Evolutionary conservation across 257 asterid species (phyloP).

Genomic region (Nicotiana benthamiana): DNA sequence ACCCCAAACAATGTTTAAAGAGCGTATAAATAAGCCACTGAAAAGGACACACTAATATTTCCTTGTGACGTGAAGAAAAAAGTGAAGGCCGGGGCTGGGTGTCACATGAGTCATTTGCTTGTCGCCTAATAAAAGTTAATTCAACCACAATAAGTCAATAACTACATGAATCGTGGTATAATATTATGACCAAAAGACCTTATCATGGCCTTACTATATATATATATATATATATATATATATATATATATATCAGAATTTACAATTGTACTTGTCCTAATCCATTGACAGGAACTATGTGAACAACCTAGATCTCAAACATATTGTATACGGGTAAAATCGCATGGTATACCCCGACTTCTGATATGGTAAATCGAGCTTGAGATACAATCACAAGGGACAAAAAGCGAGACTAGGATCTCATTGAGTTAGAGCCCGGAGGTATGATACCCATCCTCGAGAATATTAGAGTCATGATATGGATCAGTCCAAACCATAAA

Average conservation of each 20-base stretch:
- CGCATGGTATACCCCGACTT: no score
- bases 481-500: no score
- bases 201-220: background rate
- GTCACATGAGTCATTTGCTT: constrained; percentile 9
- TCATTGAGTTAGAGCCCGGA: no score
- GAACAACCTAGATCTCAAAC: background rate
- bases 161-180: constrained; percentile 13
- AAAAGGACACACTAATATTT: background rate
- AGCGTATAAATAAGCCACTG: background rate
- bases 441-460: no score
- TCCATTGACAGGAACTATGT: background rate
- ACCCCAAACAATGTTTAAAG: no score
- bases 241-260: background rate
- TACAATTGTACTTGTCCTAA: background rate
- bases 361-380: no score
- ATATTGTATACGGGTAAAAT: no score
- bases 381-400: no score
- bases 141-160: background rate
- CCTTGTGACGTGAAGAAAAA: background rate
- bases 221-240: no score
- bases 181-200: background rate
- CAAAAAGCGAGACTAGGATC: no score
- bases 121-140: constrained; percentile 4
- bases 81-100: background rate
- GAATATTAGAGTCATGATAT: no score